Evolutionary conservation across 352 stramenopile genomes (phyloP), one percentile per base, ranked within the genome.

Genomic region (Lagenidium sp.): DNA sequence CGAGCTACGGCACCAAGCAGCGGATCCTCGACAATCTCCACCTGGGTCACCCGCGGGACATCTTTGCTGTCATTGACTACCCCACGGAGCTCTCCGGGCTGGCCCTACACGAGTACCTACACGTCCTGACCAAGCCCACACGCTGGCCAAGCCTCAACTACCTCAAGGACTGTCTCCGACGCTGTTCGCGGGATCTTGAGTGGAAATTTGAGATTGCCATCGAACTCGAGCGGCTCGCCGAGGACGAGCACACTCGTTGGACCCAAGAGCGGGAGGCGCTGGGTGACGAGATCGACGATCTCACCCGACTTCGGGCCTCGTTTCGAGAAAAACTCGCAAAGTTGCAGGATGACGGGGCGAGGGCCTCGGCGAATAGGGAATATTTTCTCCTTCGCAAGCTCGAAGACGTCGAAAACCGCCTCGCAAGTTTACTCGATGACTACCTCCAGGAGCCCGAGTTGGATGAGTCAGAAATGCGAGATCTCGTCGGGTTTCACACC

Each of bases 101-200:
- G 0, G 64, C 50, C 5, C 41, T 93, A 37, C 72, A 85, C 48
- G 76, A 88, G 30, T 85, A 70, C 32, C 39, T 91, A 12, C 47
- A 70, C 28, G 55, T 65, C 2, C 45, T 93, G 18, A 68, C 70
- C 11, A 65, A 41, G 4, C 63, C 65, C 16, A 87, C 81, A 22
- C 74, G 67, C 24, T 93, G 78, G 78, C 71, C 69, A 8, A 93
- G 81, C 56, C 58, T 93, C 26, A 78, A 89, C 23, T 87, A 86
- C 44, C 60, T 93, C 23, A 86, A 86, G 32, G 71, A 88, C 41
- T 86, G 68, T 53, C 43, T 93, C 41, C 60, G 71, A 11, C 66
- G 65, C 13, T 86, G 78, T 28, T 90, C 76, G 13, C 66, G 81
- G 4, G 81, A 90, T 50, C 60, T 91, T 41, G 72, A 71, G 39